Evolutionary conservation across 192 early-diverging fungal genomes (phyloP), one percentile per base, ranked within the genome.

Genomic region (Rhizoclosmatium globosum): DNA sequence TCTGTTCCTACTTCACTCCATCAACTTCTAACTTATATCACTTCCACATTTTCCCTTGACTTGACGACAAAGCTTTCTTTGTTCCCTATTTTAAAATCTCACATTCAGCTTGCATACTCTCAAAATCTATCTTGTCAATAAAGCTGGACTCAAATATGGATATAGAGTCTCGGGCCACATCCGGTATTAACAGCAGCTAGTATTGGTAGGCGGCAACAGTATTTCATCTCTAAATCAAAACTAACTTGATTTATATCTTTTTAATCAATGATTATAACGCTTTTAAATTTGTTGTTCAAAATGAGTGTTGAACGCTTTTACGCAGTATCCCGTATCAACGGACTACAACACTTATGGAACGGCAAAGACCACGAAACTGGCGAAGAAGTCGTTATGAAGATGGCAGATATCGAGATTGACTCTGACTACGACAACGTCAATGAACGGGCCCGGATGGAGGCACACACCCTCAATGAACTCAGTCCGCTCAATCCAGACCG

Each of bases 331-430:
- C 69, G 69, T 7, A 39, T 71, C 6, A 47, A 71, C 47, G 69
- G 50, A 4, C 50, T 31, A 56, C 50, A 45, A 39, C 50, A 71
- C 47, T 4, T 71, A 1, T 74, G 72, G 72, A 74, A n/a, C 58
- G 72, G 72, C 56, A 74, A 42, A 45, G 72, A 74, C 46, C 41
- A 41, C 39, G 58, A 74, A 38, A 74, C 72, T 6, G 72, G 72
- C 59, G 72, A 59, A 39, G 60, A 62, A 1, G 61, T 74, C 23
- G 59, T 74, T 58, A 74, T 74, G 72, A 74, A 74, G 44, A 56
- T 74, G 13, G 15, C 4, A 17, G 59, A 74, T 4, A 74, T 74
- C 59, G 72, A 74, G 4, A 6, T 11, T 19, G 72, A 74, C 46
- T 74, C 72, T 9, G 46, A 59, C 44, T 74, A 74, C 46, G 58